Conservation (phyloP, 805 yeast species). For the Candida endomychidarum region DNA sequence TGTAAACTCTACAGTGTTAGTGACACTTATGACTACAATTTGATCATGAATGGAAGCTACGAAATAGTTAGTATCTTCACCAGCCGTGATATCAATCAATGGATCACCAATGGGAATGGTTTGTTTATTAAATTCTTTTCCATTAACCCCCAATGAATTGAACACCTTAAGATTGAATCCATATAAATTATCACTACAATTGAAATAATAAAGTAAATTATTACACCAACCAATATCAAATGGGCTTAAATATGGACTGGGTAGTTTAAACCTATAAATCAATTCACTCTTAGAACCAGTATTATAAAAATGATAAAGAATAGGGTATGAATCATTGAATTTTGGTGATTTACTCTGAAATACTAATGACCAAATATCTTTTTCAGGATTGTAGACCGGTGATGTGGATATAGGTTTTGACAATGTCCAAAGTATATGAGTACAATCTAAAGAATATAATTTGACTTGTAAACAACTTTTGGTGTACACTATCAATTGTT, state of each 20-base stretch:
- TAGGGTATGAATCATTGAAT: conserved; percentile 15
- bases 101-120: conserved; percentile 18
- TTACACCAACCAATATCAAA: conserved; percentile 33
- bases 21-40: conserved; percentile 2
- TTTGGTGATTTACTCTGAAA: conserved; percentile 13
- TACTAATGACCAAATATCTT: conserved; percentile 30
- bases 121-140: conserved; percentile 9
- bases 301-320: conserved; percentile 31
- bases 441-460: conserved; percentile 38
- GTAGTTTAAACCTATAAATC: conserved; percentile 22
- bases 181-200: conserved; percentile 20
- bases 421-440: conserved; percentile 30
- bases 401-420: conserved; percentile 29
- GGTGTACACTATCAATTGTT: conserved; percentile 34
- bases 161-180: conserved; percentile 30
- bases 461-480: conserved; percentile 25
- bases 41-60: neutral
- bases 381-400: conserved; percentile 14
- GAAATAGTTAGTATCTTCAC: conserved; percentile 2
- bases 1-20: neutral
- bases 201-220: conserved; percentile 33
- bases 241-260: conserved; percentile 17
- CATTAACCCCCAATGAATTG: conserved; percentile 26
- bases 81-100: conserved; percentile 12
- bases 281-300: conserved; percentile 32